phyloP scores from a whole-genome alignment of 2,329 filamentous ascomycete species.

The Neonectria faginata region DNA sequence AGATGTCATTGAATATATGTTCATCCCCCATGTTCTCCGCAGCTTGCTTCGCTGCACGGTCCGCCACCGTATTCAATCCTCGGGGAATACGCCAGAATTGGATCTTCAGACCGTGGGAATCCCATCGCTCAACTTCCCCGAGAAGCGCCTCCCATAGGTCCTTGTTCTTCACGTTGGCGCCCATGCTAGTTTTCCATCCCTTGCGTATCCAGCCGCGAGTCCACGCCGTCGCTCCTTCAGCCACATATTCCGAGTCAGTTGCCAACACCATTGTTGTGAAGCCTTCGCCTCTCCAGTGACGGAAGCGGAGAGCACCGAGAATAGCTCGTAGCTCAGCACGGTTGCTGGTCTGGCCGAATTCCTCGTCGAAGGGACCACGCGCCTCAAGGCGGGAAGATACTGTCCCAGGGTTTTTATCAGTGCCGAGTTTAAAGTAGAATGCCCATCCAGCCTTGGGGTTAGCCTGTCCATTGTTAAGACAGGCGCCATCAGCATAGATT shows the following conservation, averaged over 20 bases:
- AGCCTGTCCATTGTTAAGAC: slow-evolving; percentile 54
- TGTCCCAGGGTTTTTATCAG: neutral
- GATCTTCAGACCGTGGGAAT: slow-evolving; percentile 50
- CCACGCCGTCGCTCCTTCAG: slow-evolving; percentile 27
- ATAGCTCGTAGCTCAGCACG: slow-evolving; percentile 36
- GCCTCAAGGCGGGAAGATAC: slow-evolving; percentile 54
- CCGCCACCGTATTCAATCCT: slow-evolving; percentile 57
- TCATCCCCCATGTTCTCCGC: slow-evolving; percentile 10
- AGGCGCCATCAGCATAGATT: slow-evolving; percentile 59
- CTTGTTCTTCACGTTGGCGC: slow-evolving; percentile 58
- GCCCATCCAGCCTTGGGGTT: slow-evolving; percentile 56
- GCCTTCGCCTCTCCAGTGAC: slow-evolving; percentile 45
- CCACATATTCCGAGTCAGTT: slow-evolving; percentile 30
- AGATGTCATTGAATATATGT: neutral
- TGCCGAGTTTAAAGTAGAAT: slow-evolving; percentile 44
- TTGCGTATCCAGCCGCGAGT: slow-evolving; percentile 44
- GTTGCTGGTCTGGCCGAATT: slow-evolving; percentile 58
- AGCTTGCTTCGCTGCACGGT: slow-evolving; percentile 54
- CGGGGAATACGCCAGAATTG: slow-evolving; percentile 62
- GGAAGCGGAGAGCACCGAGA: slow-evolving; percentile 26
- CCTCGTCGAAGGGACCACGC: slow-evolving; percentile 55
- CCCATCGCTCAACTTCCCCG: slow-evolving; percentile 51
- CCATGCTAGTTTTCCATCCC: slow-evolving; percentile 55
- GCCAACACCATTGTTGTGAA: slow-evolving; percentile 56
- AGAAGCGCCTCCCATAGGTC: slow-evolving; percentile 65